Evolutionary conservation across 441 rosid species (phyloP), one percentile per base, ranked within the genome.

Genomic region (Populus tomentosa): DNA sequence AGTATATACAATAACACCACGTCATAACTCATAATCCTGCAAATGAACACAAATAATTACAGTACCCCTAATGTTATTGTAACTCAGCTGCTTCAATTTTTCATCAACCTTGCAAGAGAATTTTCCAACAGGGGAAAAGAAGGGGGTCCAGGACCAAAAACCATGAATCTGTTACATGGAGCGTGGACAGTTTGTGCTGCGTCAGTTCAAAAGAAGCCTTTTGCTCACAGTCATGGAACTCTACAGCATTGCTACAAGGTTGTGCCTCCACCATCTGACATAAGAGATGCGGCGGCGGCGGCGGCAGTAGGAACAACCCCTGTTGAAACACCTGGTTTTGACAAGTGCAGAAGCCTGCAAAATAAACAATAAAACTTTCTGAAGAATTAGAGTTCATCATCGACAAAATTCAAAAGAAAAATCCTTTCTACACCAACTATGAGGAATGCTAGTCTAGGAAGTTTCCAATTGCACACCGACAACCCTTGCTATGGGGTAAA

Each of bases 301-400:
- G 98, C 98, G 23, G 98, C 98, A 5, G 98, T 92, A 28, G 98
- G 94, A 80, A 94, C 99, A 78, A 96, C 98, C 38, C 98, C 98
- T 0, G 91, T 89, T 5, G 90, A 82, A 71, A 89, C 87, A 69
- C 91, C 90, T 1, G 95, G 97, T 83, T 93, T 94, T 70, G 98
- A 93, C 85, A 93, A 87, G 84, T 94, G 97, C 82, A 92, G 85
- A 74, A 94, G 93, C 89, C 97, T 94, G 90, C 78, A 70, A 69
- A 53, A 10, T 14, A 80, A 32, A 73, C 24, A 42, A 46, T 66
- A 69, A n/a, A 67, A 69, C 69, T 38, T 76, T 42, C 70, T 10
- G 71, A 2, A 42, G 9, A 71, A 32, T 53, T 61, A 61, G 56
- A 13, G 18, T 8, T 73, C 36, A 40, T 53, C 28, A 9, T 26